Evolutionary conservation across 2,329 filamentous ascomycete species (phyloP), one percentile per base, ranked within the genome.

Genomic region (Alternaria ethzedia): DNA sequence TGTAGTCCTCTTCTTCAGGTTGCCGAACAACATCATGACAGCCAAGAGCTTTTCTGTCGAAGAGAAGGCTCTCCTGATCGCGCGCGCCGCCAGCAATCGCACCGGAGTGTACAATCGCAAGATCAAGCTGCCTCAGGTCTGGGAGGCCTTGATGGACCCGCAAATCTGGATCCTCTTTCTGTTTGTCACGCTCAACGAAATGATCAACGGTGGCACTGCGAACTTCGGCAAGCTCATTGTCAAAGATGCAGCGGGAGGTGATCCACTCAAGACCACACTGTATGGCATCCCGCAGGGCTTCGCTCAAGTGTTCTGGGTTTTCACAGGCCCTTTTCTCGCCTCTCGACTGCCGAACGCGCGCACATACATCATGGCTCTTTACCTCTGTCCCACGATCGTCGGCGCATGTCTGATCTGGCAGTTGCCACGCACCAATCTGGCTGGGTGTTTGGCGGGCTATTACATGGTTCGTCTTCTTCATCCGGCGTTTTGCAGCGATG

Each of bases 191-290:
- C 73, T 86, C 17, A 88, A 88, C 59, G 86, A 88, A 67, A 76
- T 81, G 2, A 82, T 87, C 65, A 88, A 83, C 52, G 85, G 85
- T 4, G 86, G 86, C 0, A 74, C 86, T 9, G 83, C 86, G 6
- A 87, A 85, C 66, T 88, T 88, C 65, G 83, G 84, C 43, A 87
- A 86, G 58, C 80, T 86, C 21, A 87, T 88, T 57, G 82, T 87
- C 70, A 86, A 87, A 59, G 82, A 83, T 1, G 75, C 86, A 3
- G 82, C 82, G 17, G 46, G 59, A 5, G 68, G 50, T 7, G 79
- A 83, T 51, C 67, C 83, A 0, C 77, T 86, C 0, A 69, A 79
- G 8, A 87, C 86, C 0, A 86, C 85, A 0, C 83, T 83, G 0
- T 80, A 86, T 4, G 86, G 85, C 0, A 88, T 88, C 30, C 87